Base-by-base conservation (phyloP, 352 stramenopile genomes). In the Poterioochromonas sp. region DNA sequence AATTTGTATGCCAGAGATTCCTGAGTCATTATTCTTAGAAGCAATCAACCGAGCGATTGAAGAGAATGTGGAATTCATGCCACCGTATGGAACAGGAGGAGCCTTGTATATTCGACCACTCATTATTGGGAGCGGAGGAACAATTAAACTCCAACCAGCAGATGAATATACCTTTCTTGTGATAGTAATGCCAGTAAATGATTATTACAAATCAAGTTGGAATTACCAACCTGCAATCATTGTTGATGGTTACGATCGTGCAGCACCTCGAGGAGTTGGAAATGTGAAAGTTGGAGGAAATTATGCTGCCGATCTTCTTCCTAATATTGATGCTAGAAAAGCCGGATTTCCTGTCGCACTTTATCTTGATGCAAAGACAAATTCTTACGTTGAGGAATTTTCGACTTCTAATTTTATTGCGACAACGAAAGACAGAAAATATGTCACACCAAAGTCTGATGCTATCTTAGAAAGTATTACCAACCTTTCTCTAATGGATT, bases 371-470 rank as follows among this genome's bases (percentile, higher is more conserved):
- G 86, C 90, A 35, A 86, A 87, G 58, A 92, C 87, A n/a, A 88
- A 91, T 81, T 86, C 81, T 34, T 84, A 82, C 37, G 80, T 95
- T 26, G 90, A 95, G 84, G 90, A 95, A 83, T 94, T 95, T 79
- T 92, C 85, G 76, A 94, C 90, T 20, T 91, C 84, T 43, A 95
- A 95, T 81, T 94, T 95, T 83, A 85, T 94, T 29, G 90, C 85
- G 49, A 92, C 94, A 69, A 83, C 89, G 60, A 87, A 87, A 68
- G 80, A 85, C 34, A 86, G 88, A 64, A 20, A 82, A 60, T 93
- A 88, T 80, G 87, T 94, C 0, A 95, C 89, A 26, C 90, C 90
- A 2, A 84, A 85, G 37, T 91, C 85, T 70, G 74, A 80, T 40
- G 90, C 87, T 34, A 88, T 95, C 18, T 85, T 95, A 41, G 84